Base-by-base conservation (phyloP, 2,329 filamentous ascomycete genomes). In the Phoma sp. region DNA sequence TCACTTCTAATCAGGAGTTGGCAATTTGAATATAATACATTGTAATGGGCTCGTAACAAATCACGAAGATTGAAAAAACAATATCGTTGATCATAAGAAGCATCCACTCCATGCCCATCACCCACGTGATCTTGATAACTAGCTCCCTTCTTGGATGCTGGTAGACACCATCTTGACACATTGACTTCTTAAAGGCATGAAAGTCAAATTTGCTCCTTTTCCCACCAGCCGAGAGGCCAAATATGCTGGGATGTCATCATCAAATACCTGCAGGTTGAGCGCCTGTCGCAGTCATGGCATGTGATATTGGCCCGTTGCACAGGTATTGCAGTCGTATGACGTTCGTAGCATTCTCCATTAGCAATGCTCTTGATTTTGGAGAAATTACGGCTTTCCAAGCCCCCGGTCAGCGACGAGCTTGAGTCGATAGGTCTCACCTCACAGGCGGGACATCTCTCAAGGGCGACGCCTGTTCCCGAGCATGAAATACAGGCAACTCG, bases 371-470 rank as follows among this genome's bases (percentile, higher is more conserved):
- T 25, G n/a, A 14, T n/a, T 4, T 7, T 40, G 3, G 15, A 29
- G 23, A 12, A 12, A 15, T 42, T 38, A 45, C 11, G 25, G 15
- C 15, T 34, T 53, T 5, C 15, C 26, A 11, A 30, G 9, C n/a
- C 29, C 37, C 15, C 26, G 10, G 7, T 37, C 37, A 18, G 37
- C 7, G 10, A 21, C 14, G 10, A 48, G 38, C 26, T 43, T 43
- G 14, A 34, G 32, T 15, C 45, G 32, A 21, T 48, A 54, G 4
- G 9, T n/a, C n/a, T 48, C 28, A 38, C 51, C n/a, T 48, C 28
- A 38, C 51, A 54, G 14, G 33, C 33, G 5, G 7, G n/a, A n/a
- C 51, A 54, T 30, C 18, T 47, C 20, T 48, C 33, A 9, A 48
- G 10, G 14, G 33, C 26, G 5, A 54, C 23, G 2, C 51, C 51